These are phyloP conservation scores for Exophiala phaeomuriformis DNA, from an alignment of 2,329 filamentous ascomycete species.

Conservation along the genomic window DNA sequence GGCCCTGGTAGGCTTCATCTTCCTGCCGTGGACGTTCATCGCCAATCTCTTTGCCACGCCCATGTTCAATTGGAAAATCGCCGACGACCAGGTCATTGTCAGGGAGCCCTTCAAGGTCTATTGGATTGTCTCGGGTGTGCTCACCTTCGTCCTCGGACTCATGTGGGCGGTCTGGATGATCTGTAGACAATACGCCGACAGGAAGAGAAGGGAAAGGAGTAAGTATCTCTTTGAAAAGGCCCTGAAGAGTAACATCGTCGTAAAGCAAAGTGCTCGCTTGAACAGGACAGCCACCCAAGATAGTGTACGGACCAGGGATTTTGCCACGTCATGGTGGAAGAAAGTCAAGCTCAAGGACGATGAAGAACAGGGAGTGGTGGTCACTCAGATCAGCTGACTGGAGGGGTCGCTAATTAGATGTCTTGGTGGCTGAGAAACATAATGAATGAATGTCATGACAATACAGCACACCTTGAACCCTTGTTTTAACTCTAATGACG, in stretches of 20 bases:
- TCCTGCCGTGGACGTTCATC: constrained; percentile 22
- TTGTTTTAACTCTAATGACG: too few relatives aligned
- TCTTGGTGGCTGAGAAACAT: too few relatives aligned
- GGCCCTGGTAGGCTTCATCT: constrained; percentile 19
- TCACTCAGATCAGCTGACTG: too few relatives aligned
- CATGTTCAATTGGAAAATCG: constrained; percentile 18
- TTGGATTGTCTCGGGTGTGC: background rate
- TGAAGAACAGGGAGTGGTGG: background rate
- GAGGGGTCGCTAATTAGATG: too few relatives aligned
- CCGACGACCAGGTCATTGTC: constrained; percentile 9
- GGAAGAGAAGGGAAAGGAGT: background rate
- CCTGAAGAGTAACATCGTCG: background rate
- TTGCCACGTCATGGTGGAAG: background rate
- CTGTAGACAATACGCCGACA: background rate
- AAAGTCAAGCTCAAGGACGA: background rate
- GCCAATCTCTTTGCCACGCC: constrained; percentile 23
- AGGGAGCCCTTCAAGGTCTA: background rate
- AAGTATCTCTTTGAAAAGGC: background rate
- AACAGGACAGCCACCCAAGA: background rate
- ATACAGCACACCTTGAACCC: too few relatives aligned
- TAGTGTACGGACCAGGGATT: background rate
- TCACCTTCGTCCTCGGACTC: background rate
- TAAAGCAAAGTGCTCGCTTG: background rate
- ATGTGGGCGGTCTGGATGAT: background rate
- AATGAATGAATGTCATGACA: too few relatives aligned